A percentile compares a stretch with the other conserved stretches of the same genome.
Conservation (phyloP, 352 stramenopile species). For the Phytopythium sindhum region DNA sequence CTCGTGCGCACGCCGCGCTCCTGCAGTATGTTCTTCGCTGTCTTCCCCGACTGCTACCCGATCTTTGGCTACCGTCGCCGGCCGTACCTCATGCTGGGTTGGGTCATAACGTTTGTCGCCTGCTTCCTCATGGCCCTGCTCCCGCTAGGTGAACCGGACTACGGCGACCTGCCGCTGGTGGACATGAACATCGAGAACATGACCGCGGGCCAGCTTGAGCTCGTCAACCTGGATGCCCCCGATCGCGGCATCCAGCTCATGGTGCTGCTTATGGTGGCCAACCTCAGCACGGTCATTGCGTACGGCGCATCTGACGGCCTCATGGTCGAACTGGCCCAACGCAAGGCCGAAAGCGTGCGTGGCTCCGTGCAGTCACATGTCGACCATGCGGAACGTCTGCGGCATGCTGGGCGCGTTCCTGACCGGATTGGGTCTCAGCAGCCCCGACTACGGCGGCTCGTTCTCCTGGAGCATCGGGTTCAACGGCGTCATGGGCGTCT, state of each 20-base stretch:
- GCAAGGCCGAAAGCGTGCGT: constrained; percentile 22
- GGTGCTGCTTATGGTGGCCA: constrained; percentile 54
- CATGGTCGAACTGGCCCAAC: constrained; percentile 37
- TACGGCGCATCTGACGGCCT: constrained; percentile 53
- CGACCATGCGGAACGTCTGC: constrained; percentile 27
- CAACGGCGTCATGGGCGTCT: constrained; percentile 25
- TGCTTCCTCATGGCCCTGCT: constrained; percentile 24
- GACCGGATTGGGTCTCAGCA: constrained; percentile 31
- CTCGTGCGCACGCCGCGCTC: not conserved
- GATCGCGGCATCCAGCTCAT: constrained; percentile 36
- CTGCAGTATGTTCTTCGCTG: constrained; percentile 26
- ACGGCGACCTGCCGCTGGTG: constrained; percentile 13
- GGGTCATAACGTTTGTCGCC: constrained; percentile 24
- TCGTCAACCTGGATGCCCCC: constrained; percentile 25
- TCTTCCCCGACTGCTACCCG: constrained; percentile 35
- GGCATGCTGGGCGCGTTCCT: constrained; percentile 21
- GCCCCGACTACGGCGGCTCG: constrained; percentile 28
- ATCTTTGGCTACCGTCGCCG: constrained; percentile 37
- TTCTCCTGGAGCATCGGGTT: constrained; percentile 28
- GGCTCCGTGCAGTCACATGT: constrained; percentile 25
- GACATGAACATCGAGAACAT: constrained; percentile 3
- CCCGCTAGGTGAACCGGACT: constrained; percentile 24
- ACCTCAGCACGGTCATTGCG: constrained; percentile 55
- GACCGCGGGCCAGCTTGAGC: constrained; percentile 12
- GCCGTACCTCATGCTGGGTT: constrained; percentile 32